Evolutionary conservation across 2,329 filamentous ascomycete genomes (phyloP).

Genomic region (Ascochyta lentis): DNA sequence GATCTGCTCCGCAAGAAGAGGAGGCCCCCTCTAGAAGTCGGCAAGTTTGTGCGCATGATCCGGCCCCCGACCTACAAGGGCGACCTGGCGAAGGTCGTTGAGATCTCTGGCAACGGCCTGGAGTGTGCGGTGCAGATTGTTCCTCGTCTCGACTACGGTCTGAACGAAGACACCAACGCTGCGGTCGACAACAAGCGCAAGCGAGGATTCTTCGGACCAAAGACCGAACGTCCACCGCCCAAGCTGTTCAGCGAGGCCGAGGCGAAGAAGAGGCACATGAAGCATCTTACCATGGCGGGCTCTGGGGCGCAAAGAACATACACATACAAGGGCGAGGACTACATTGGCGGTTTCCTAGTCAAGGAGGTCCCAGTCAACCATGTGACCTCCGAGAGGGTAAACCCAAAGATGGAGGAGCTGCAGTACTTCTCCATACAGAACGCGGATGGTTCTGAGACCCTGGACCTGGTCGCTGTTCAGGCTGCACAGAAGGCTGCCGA

Average conservation of each 20-base stretch:
- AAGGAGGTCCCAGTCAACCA: constrained; percentile 92
- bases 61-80: constrained; percentile 81
- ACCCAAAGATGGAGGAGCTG: constrained; percentile 91
- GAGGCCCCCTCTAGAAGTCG: constrained; percentile 78
- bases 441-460: constrained; percentile 90
- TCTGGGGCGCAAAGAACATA: constrained; percentile 71
- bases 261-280: constrained; percentile 84
- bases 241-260: constrained; percentile 92
- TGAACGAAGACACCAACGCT: constrained; percentile 77
- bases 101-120: constrained; percentile 90
- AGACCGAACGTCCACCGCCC: constrained; percentile 78
- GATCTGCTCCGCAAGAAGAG: constrained; percentile 91
- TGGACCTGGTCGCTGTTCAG: constrained; percentile 89
- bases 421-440: constrained; percentile 89
- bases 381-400: constrained; percentile 86
- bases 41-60: constrained; percentile 89
- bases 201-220: constrained; percentile 59
- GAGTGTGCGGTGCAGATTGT: constrained; percentile 88
- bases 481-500: constrained; percentile 87
- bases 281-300: constrained; percentile 61
- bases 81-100: constrained; percentile 89
- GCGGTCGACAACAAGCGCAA: constrained; percentile 73
- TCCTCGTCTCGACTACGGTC: constrained; percentile 88
- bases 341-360: constrained; percentile 89
- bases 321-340: constrained; percentile 86